A percentile compares a stretch with the other conserved stretches of the same genome.
Evolutionary conservation across 345 rosid genomes (phyloP).

Genomic region (Odontarrhena argentea): DNA sequence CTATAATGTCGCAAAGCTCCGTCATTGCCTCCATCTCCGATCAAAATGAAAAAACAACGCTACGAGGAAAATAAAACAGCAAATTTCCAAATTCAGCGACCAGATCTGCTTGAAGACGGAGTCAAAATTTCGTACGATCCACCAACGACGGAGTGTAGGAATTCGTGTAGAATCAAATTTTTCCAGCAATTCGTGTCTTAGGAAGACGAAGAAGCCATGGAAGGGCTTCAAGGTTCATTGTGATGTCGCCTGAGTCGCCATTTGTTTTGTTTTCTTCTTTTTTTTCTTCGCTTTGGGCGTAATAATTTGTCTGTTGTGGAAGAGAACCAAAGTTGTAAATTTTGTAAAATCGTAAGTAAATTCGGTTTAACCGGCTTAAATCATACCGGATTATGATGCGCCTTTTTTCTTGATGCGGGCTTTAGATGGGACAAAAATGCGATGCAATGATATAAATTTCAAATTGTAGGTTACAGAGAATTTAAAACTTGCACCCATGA

Average conservation of each 20-base stretch:
- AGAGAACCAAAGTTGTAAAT: conserved; percentile 9
- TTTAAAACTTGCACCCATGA: conserved; percentile 19
- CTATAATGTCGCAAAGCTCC: conserved; percentile 83
- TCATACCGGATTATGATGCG: not conserved
- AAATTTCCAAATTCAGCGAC: conserved; percentile 22
- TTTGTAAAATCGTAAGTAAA: not conserved
- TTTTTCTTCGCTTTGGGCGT: not conserved
- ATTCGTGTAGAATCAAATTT: not conserved
- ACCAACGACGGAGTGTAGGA: conserved; percentile 7
- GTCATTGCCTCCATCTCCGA: conserved; percentile 74
- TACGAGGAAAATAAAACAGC: not conserved
- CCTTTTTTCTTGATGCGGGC: not conserved
- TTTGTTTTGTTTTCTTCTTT: conserved; percentile 14
- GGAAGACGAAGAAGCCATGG: conserved; percentile 36
- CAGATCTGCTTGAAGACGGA: conserved; percentile 39
- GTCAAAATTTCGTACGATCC: conserved; percentile 33
- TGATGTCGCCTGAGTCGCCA: conserved; percentile 23
- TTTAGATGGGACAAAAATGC: no score
- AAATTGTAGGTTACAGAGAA: no score
- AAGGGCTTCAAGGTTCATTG: conserved; percentile 30
- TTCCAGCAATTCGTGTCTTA: conserved; percentile 12
- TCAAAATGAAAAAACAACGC: conserved; percentile 12
- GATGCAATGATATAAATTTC: no score
- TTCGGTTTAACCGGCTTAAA: conserved; percentile 11
- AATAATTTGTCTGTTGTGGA: conserved; percentile 29